A percentile compares a stretch with the other conserved stretches of the same genome.
These are phyloP conservation scores for Sclerotinia sclerotiorum DNA, from an alignment of 2,329 filamentous ascomycete genomes.

Conservation along the genomic window DNA sequence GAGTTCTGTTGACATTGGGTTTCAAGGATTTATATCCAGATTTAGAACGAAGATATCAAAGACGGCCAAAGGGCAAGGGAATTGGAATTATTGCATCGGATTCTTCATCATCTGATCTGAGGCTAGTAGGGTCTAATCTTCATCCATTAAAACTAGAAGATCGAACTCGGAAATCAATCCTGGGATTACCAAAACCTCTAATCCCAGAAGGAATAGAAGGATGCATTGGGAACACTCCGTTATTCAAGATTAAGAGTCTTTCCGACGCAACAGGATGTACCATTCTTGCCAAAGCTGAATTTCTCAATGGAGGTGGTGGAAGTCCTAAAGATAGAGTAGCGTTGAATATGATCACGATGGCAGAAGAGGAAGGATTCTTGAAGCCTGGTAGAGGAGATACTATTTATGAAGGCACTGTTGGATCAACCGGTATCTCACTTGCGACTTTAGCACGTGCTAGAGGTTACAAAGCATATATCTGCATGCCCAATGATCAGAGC, in stretches of 20 bases:
- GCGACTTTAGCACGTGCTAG: constrained; percentile 83
- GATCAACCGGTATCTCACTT: constrained; percentile 92
- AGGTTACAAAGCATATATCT: constrained; percentile 92
- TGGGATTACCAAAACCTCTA: constrained; percentile 29
- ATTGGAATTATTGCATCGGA: constrained; percentile 23
- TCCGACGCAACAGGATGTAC: constrained; percentile 83
- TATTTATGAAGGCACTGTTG: constrained; percentile 96
- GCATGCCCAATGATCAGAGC: constrained; percentile 92
- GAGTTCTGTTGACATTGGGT: constrained; percentile 71
- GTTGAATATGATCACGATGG: constrained; percentile 79
- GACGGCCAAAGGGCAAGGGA: constrained; percentile 39
- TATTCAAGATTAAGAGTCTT: constrained; percentile 81
- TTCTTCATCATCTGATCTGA: constrained; percentile 29
- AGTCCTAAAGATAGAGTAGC: constrained; percentile 96
- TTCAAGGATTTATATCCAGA: constrained; percentile 80
- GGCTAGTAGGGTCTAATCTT: constrained; percentile 37
- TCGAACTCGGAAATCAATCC: constrained; percentile 46
- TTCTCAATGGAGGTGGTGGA: constrained; percentile 90
- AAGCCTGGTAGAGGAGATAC: constrained; percentile 82
- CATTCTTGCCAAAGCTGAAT: constrained; percentile 93
- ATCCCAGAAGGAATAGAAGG: constrained; percentile 82
- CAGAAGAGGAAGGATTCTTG: constrained; percentile 75
- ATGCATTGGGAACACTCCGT: constrained; percentile 89
- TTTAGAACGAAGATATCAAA: constrained; percentile 64
- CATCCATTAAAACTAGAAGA: constrained; percentile 56